Conservation (phyloP, 2,329 filamentous ascomycete genomes). For the Fusarium sp. region DNA sequence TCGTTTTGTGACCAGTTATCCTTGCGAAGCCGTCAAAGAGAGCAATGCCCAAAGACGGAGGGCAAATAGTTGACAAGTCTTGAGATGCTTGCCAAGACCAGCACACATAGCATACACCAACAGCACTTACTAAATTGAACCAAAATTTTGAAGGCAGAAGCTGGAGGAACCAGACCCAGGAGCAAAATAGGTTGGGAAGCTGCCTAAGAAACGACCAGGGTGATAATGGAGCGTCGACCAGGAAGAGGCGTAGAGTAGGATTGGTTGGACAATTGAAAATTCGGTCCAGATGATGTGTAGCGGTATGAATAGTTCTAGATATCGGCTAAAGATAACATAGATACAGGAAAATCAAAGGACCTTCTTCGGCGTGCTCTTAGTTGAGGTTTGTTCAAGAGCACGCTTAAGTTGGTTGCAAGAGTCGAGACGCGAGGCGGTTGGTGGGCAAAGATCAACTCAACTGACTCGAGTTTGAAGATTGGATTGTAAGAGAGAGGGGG, state of each 20-base stretch:
- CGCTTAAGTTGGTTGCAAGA: constrained; percentile 16
- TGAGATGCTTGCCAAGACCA: constrained; percentile 8
- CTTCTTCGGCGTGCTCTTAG: constrained; percentile 9
- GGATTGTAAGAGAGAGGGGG: constrained; percentile 26
- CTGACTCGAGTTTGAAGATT: constrained; percentile 23
- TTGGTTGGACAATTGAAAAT: constrained; percentile 17
- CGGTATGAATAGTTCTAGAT: constrained; percentile 14
- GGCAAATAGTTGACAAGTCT: constrained; percentile 9
- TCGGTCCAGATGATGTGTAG: constrained; percentile 3
- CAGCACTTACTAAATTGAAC: constrained; percentile 24
- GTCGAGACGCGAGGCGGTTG: constrained; percentile 19
- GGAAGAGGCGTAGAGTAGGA: constrained; percentile 4
- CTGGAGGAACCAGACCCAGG: constrained; percentile 3
- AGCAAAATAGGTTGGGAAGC: constrained; percentile 18
- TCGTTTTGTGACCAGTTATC: constrained; percentile 8
- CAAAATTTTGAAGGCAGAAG: constrained; percentile 1
- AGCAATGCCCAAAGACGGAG: constrained; percentile 7
- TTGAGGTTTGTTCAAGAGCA: constrained; percentile 6
- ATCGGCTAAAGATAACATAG: neutral
- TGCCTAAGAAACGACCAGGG: constrained; percentile 9
- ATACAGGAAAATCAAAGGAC: neutral
- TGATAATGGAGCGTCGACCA: constrained; percentile 15
- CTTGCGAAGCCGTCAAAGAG: constrained; percentile 2
- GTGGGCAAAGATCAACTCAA: constrained; percentile 25
- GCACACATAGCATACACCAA: constrained; percentile 3